Conservation (phyloP, 495 filamentous ascomycete genomes). For the Pyrenula massariospora region DNA sequence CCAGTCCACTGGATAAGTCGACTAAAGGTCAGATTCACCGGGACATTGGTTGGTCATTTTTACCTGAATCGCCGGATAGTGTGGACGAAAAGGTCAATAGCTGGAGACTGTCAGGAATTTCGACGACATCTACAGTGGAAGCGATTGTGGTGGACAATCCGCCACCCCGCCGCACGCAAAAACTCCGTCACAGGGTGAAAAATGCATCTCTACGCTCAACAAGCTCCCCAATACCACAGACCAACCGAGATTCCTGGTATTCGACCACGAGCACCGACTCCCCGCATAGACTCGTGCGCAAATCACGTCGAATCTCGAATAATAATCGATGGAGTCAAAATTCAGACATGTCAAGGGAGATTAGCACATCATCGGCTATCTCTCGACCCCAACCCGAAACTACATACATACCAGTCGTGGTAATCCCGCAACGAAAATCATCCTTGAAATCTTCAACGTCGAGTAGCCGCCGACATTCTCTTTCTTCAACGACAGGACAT, state of each 20-base stretch:
- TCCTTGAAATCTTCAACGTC: slow-evolving; percentile 43
- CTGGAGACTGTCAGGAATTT: slow-evolving; percentile 46
- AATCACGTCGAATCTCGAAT: slow-evolving; percentile 33
- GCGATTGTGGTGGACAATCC: slow-evolving; percentile 57
- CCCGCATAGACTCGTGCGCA: slow-evolving; percentile 35
- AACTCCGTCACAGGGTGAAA: slow-evolving; percentile 62
- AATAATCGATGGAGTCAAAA: slow-evolving; percentile 42
- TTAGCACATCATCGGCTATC: slow-evolving; percentile 33
- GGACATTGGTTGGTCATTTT: slow-evolving; percentile 31
- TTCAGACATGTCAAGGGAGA: slow-evolving; percentile 45
- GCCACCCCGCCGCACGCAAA: slow-evolving; percentile 34
- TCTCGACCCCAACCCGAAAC: slow-evolving; percentile 38
- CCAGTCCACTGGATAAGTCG: slow-evolving; percentile 13
- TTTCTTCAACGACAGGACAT: slow-evolving; percentile 22
- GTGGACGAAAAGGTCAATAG: slow-evolving; percentile 23
- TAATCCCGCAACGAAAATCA: slow-evolving; percentile 57
- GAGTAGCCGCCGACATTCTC: slow-evolving; percentile 25
- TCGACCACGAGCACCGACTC: slow-evolving; percentile 22
- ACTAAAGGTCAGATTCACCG: slow-evolving; percentile 25
- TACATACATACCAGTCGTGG: slow-evolving; percentile 57
- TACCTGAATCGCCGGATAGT: slow-evolving; percentile 10
- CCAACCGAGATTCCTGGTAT: slow-evolving; percentile 29
- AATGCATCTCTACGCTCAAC: slow-evolving; percentile 44
- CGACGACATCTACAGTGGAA: slow-evolving; percentile 58
- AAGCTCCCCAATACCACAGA: slow-evolving; percentile 29